Conservation (phyloP, 441 rosid species). For the Adansonia gregorii region DNA sequence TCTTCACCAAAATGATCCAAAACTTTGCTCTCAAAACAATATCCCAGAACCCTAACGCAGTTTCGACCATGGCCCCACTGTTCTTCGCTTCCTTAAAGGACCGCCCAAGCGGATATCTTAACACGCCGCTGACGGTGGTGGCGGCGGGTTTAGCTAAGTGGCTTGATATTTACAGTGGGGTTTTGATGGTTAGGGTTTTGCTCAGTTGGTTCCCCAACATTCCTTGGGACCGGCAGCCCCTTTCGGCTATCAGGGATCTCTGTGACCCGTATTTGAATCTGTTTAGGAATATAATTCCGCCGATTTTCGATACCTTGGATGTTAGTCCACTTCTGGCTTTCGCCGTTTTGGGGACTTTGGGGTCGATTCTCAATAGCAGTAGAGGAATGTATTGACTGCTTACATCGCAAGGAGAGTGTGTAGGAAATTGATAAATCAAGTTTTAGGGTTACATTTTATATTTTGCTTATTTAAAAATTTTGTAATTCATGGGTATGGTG, state of each 20-base stretch:
- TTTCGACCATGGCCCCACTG: not conserved
- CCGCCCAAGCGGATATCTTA: conserved; percentile 53
- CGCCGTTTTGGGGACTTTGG: conserved; percentile 68
- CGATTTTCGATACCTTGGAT: conserved; percentile 69
- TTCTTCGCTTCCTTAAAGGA: conserved; percentile 49
- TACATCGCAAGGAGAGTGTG: not conserved
- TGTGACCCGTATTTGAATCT: conserved; percentile 81
- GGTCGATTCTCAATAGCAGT: conserved; percentile 59
- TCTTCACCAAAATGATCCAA: conserved; percentile 8
- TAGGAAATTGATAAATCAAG: not conserved
- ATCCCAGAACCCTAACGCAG: not conserved
- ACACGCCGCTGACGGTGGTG: conserved; percentile 80
- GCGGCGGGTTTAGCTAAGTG: conserved; percentile 83
- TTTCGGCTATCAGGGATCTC: conserved; percentile 40
- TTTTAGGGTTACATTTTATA: not conserved
- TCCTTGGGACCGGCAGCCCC: not conserved
- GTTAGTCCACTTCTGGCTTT: conserved; percentile 84
- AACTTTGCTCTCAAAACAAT: not conserved
- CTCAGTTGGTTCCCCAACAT: not conserved
- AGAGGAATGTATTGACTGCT: conserved; percentile 32
- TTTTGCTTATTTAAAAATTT: not conserved
- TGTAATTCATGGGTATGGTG: not conserved
- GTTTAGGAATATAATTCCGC: conserved; percentile 84
- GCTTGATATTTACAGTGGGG: conserved; percentile 39
- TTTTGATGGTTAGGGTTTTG: not conserved